These are phyloP conservation scores for Skeletonema menzelii DNA, from an alignment of 108 stramenopile species.

Conservation along the genomic window DNA sequence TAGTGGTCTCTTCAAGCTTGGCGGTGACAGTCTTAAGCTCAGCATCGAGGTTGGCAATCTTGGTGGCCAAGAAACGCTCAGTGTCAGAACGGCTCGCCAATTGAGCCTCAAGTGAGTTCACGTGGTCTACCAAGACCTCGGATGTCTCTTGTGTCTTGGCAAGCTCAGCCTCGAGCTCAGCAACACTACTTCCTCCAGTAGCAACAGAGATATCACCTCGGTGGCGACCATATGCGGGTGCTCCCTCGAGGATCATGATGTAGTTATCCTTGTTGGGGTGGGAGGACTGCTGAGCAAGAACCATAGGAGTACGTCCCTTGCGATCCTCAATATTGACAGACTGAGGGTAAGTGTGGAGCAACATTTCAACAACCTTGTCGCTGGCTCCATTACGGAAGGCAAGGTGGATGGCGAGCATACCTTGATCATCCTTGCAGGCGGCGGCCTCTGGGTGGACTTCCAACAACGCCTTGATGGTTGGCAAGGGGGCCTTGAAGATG, in stretches of 20 bases:
- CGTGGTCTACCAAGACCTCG: conserved; percentile 79
- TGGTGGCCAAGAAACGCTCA: conserved; percentile 74
- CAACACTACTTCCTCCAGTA: conserved; percentile 19
- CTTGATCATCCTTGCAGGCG: conserved; percentile 81
- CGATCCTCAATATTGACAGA: conserved; percentile 78
- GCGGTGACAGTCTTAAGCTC: conserved; percentile 40
- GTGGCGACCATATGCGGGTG: conserved; percentile 51
- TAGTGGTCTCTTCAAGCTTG: conserved; percentile 40
- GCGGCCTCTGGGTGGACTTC: conserved; percentile 65
- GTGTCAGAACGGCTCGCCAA: conserved; percentile 62
- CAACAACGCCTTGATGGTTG: conserved; percentile 65
- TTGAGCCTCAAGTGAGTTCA: conserved; percentile 76
- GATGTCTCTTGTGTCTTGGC: conserved; percentile 69
- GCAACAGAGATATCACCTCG: background rate
- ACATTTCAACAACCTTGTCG: conserved; percentile 52
- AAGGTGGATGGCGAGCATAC: conserved; percentile 85
- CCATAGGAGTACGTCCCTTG: conserved; percentile 85
- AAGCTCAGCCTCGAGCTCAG: conserved; percentile 62
- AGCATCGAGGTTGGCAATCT: conserved; percentile 69
- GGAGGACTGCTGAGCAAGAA: conserved; percentile 64
- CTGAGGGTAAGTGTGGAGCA: conserved; percentile 76
- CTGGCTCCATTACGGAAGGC: conserved; percentile 73
- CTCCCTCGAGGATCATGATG: conserved; percentile 65
- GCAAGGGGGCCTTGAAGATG: conserved; percentile 81
- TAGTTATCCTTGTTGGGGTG: conserved; percentile 66